phyloP scores from a whole-genome alignment of 2,329 filamentous ascomycete species.

The Pseudopithomyces chartarum region DNA sequence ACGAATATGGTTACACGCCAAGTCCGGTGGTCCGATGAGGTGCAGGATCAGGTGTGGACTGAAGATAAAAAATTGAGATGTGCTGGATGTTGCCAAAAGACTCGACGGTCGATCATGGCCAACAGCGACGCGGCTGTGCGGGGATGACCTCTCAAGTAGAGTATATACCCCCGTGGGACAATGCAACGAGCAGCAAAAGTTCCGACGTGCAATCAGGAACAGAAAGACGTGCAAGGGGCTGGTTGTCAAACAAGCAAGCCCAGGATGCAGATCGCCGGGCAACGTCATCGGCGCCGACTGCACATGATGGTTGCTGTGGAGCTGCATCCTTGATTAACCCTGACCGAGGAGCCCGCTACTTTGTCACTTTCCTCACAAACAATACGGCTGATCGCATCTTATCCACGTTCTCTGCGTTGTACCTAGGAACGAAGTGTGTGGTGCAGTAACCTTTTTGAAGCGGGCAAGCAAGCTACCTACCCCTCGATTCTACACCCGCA shows the following conservation, averaged over 20 bases:
- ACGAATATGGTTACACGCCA: no score
- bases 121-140: no score
- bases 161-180: background rate
- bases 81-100: no score
- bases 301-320: conserved; percentile 9
- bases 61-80: background rate
- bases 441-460: conserved; percentile 3
- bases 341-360: background rate
- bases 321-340: background rate
- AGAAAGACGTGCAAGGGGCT: conserved; percentile 12
- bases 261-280: conserved; percentile 4
- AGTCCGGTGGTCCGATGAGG: no score
- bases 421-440: background rate
- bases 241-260: conserved; percentile 13
- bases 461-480: conserved; percentile 3
- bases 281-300: conserved; percentile 16
- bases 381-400: background rate
- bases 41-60: no score
- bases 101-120: no score
- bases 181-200: background rate
- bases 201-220: background rate
- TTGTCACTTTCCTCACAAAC: background rate
- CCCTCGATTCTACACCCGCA: conserved; percentile 7
- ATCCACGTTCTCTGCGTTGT: background rate
- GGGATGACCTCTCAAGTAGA: background rate